Conservation (phyloP, 2,329 filamentous ascomycete genomes). For the Xylaria multiplex region DNA sequence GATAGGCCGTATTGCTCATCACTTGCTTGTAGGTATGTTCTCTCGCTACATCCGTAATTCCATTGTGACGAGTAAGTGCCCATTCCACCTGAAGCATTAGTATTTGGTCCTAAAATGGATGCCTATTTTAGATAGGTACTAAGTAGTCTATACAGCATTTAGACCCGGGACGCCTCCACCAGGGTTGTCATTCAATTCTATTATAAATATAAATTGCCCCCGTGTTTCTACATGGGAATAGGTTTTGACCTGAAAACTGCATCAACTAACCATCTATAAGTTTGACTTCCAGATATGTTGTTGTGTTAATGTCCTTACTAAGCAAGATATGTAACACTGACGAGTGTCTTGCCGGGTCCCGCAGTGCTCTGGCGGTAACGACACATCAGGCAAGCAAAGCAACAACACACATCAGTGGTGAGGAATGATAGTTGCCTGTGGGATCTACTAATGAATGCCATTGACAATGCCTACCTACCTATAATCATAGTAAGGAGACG, state of each 20-base stretch:
- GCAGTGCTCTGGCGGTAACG: background rate
- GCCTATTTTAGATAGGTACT: background rate
- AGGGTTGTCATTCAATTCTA: background rate
- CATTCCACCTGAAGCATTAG: background rate
- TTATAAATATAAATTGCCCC: too few relatives aligned
- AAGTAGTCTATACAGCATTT: background rate
- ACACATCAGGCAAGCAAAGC: background rate
- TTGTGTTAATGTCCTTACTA: too few relatives aligned
- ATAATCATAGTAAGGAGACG: background rate
- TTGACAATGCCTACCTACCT: background rate
- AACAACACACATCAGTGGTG: too few relatives aligned
- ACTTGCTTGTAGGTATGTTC: background rate
- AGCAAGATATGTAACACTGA: background rate
- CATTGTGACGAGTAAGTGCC: background rate
- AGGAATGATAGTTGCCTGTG: background rate
- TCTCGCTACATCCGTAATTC: background rate
- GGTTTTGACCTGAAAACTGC: background rate
- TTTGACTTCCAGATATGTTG: too few relatives aligned
- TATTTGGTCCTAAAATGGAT: background rate
- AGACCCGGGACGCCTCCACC: too few relatives aligned
- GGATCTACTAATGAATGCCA: background rate
- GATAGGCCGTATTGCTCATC: too few relatives aligned
- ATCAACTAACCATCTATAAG: background rate
- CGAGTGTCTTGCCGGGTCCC: slow-evolving; percentile 1
- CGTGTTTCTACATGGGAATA: background rate